phyloP scores from a whole-genome alignment of 495 filamentous ascomycete genomes.

The Hypoxylon cercidicola region DNA sequence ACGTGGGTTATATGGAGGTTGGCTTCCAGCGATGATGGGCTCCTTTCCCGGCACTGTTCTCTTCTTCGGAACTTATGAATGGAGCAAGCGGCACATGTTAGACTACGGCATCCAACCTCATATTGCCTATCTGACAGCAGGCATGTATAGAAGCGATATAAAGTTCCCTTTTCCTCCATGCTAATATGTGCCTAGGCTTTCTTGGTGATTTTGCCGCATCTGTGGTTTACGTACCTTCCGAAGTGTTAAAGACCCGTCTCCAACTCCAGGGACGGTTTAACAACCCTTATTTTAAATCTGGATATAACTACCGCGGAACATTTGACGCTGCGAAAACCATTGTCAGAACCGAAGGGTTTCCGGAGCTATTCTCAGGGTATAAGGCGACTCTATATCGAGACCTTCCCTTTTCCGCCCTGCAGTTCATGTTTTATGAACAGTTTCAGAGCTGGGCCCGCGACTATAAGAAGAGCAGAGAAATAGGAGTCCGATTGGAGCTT shows the following conservation, averaged over 20 bases:
- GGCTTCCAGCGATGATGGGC: constrained; percentile 86
- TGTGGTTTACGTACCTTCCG: constrained; percentile 92
- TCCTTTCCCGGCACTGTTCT: constrained; percentile 94
- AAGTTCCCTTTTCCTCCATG: constrained; percentile 8
- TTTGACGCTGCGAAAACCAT: constrained; percentile 86
- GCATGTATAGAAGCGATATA: constrained; percentile 53
- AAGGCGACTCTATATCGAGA: constrained; percentile 95
- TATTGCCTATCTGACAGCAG: constrained; percentile 84
- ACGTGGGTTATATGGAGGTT: constrained; percentile 92
- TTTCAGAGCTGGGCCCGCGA: constrained; percentile 81
- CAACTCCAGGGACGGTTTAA: constrained; percentile 95
- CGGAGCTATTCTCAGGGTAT: constrained; percentile 92
- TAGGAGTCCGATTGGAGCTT: constrained; percentile 86
- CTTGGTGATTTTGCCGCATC: constrained; percentile 92
- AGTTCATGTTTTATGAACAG: constrained; percentile 98
- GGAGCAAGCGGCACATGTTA: constrained; percentile 88
- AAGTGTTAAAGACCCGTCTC: constrained; percentile 94
- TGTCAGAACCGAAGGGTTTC: constrained; percentile 78
- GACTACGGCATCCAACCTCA: constrained; percentile 81
- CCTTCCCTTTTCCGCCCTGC: constrained; percentile 92
- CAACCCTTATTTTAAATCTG: constrained; percentile 90
- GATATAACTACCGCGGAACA: constrained; percentile 91
- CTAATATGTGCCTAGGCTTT: constrained; percentile 69
- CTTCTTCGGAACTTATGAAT: constrained; percentile 97
- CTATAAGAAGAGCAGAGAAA: constrained; percentile 74